Evolutionary conservation across 352 stramenopile genomes (phyloP), one percentile per base, ranked within the genome.

Genomic region (Thalassiosira exigua): DNA sequence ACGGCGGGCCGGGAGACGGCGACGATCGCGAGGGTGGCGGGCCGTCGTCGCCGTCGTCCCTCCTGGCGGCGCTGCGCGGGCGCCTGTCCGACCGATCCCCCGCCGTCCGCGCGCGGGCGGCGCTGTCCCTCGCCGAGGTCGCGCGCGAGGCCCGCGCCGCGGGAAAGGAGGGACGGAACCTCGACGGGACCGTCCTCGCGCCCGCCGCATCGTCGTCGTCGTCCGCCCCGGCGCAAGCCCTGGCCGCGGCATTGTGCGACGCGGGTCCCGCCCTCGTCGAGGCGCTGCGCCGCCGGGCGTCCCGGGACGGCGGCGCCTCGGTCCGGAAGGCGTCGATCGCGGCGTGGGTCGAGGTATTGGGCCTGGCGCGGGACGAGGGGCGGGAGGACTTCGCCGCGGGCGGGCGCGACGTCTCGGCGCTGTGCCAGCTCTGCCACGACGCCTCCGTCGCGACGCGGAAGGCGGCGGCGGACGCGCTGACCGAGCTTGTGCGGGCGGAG

Each of bases 391-490:
- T 81, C 48, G 42, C 41, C 14, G 57, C 88, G 27, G 74, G 71
- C 1, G 69, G 75, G 30, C 46, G 58, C 0, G 82, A 94, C 58
- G 84, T 94, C 30, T 65, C 65, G 21, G 68, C 83, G 2, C 79
- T 94, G 27, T 81, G 79, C 57, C 59, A 84, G 11, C 57, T 90
- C 0, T 93, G 87, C 60, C 80, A 85, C 69, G 89, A 94, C 56
- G 41, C 70, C 0, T 88, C 76, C 3, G 66, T 93, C 29, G 75
- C 86, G 30, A 86, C 79, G 0, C 70, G 89, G 46, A 89, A 87
- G 60, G 79, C 82, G 14, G 77, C 89, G 11, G 81, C 82, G 0
- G 82, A 92, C 41, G 85, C 69, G 3, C 42, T 94, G 3, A 92
- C 86, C 1, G 83, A 61, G 3, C 59, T 94, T 22, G 59, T 93